Percentiles rank a stretch among this genome's conserved stretches.
Evolutionary conservation across 345 rosid genomes (phyloP).

Genomic region (Kandelia obovata): DNA sequence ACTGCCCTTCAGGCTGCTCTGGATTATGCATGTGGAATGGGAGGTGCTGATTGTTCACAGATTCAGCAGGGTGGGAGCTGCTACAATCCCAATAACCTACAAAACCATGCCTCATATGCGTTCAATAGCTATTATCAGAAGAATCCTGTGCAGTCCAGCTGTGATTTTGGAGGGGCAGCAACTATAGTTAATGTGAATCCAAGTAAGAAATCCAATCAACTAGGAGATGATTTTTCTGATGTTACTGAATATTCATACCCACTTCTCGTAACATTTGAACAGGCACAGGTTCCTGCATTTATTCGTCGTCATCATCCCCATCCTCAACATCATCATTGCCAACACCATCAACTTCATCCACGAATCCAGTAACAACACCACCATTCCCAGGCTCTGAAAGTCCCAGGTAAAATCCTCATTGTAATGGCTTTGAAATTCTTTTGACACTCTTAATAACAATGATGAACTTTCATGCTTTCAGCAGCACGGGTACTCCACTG

Average conservation of each 20-base stretch:
- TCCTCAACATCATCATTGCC: constrained; percentile 45
- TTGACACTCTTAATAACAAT: not conserved
- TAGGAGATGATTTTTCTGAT: not conserved
- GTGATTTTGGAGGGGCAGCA: constrained; percentile 87
- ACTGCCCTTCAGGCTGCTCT: constrained; percentile 61
- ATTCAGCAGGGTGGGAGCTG: constrained; percentile 85
- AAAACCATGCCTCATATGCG: constrained; percentile 85
- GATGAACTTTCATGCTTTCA: constrained; percentile 1
- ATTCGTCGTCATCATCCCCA: constrained; percentile 45
- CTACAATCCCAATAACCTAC: constrained; percentile 61
- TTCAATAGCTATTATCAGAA: constrained; percentile 93
- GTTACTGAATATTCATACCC: not conserved
- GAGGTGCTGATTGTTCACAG: constrained; percentile 83
- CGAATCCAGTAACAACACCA: constrained; percentile 17
- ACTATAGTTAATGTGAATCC: constrained; percentile 58
- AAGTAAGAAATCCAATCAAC: constrained; percentile 49
- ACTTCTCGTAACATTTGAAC: constrained; percentile 17
- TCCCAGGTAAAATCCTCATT: constrained; percentile 36
- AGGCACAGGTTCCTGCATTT: constrained; percentile 84
- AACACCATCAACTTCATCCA: constrained; percentile 27
- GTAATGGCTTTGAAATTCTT: not conserved
- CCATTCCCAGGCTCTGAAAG: constrained; percentile 41
- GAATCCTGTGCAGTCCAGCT: constrained; percentile 72
- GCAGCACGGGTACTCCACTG: constrained; percentile 49
- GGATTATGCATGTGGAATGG: constrained; percentile 91